These are phyloP conservation scores for Krasilnikovozyma curviuscula DNA, from an alignment of 768 basidiomycete species.

Conservation along the genomic window DNA sequence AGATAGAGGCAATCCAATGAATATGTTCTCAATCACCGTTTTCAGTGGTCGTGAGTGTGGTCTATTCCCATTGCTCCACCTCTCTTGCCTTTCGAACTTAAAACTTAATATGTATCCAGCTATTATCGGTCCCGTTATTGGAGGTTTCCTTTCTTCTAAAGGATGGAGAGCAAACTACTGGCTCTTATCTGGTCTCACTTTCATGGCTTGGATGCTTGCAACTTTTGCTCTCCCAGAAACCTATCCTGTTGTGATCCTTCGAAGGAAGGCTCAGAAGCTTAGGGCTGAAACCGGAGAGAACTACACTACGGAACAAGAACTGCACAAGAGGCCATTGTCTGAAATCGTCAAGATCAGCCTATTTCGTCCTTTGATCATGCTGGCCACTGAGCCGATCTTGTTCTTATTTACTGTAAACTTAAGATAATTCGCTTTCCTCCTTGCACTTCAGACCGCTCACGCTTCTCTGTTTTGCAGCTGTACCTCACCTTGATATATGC, in stretches of 20 bases:
- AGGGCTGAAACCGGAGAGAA: conserved; percentile 15
- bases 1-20: conserved; percentile 23
- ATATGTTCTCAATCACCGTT: conserved; percentile 20
- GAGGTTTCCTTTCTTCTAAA: neutral
- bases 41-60: conserved; percentile 11
- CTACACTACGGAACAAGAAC: conserved; percentile 19
- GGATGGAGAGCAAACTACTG: conserved; percentile 4
- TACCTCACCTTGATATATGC: neutral
- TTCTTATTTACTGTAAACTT: no score
- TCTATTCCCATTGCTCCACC: no score
- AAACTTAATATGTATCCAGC: no score
- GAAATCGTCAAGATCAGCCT: conserved; percentile 20
- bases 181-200: neutral
- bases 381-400: conserved; percentile 22
- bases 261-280: conserved; percentile 7
- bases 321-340: conserved; percentile 15
- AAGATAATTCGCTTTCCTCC: no score
- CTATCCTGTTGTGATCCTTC: conserved; percentile 6
- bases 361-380: conserved; percentile 19
- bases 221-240: conserved; percentile 4
- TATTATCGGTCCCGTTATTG: conserved; percentile 1
- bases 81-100: no score
- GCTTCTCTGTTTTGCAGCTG: no score
- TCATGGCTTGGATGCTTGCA: no score
- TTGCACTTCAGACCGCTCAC: no score